Evolutionary conservation across 495 filamentous ascomycete species (phyloP).

Genomic region (Aspergillus carlsbadensis): DNA sequence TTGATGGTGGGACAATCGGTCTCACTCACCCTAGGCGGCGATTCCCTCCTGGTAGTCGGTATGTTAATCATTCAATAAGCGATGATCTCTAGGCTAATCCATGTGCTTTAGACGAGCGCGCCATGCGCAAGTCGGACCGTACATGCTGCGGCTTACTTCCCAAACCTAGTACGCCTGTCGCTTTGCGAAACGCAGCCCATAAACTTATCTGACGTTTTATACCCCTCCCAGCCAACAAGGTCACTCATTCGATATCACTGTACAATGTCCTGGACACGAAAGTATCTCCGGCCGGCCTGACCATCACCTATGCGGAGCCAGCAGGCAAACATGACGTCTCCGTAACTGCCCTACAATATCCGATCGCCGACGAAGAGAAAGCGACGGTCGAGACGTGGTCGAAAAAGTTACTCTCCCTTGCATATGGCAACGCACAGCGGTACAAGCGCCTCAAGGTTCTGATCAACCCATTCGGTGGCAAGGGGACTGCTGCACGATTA

Average conservation of each 20-base stretch:
- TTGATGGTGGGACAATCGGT: constrained; percentile 58
- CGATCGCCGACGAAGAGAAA: constrained; percentile 52
- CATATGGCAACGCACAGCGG: constrained; percentile 71
- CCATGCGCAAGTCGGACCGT: constrained; percentile 31
- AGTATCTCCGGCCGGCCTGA: constrained; percentile 56
- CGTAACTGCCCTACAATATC: constrained; percentile 59
- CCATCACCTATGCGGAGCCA: constrained; percentile 70
- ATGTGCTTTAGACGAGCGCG: constrained; percentile 30
- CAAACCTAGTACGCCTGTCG: constrained; percentile 30
- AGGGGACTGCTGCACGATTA: constrained; percentile 70
- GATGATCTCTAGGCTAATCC: not conserved
- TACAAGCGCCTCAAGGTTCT: constrained; percentile 80
- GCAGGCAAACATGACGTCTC: constrained; percentile 56
- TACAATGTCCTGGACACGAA: constrained; percentile 87
- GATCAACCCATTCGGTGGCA: constrained; percentile 87
- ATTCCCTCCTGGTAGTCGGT: constrained; percentile 66
- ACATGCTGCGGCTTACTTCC: constrained; percentile 35
- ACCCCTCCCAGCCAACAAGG: constrained; percentile 24
- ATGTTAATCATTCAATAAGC: constrained; percentile 18
- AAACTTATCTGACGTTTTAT: constrained; percentile 17
- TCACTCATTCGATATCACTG: constrained; percentile 62
- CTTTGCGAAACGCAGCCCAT: not conserved
- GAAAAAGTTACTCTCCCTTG: constrained; percentile 57
- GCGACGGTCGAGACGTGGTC: constrained; percentile 58
- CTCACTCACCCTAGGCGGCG: constrained; percentile 61